These are phyloP conservation scores for Ogataea zsoltii DNA, from an alignment of 805 yeast genomes.

Conservation along the genomic window DNA sequence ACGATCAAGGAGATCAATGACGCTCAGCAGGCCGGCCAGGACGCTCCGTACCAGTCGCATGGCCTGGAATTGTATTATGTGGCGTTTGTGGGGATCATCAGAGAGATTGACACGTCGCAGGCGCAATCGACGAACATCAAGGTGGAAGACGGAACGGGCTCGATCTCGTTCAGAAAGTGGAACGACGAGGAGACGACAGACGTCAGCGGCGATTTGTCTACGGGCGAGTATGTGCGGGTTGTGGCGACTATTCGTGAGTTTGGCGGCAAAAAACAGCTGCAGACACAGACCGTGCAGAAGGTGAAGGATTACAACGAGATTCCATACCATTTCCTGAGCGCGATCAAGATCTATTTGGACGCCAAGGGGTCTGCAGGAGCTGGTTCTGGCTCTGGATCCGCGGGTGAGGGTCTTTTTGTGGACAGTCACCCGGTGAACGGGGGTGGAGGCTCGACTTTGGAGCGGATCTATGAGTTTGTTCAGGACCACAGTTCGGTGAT, in stretches of 20 bases:
- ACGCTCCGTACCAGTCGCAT: conserved; percentile 62
- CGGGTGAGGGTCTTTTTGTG: conserved; percentile 42
- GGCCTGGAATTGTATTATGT: conserved; percentile 64
- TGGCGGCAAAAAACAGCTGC: conserved; percentile 62
- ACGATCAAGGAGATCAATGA: conserved; percentile 73
- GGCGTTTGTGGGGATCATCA: conserved; percentile 67
- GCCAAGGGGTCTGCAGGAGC: conserved; percentile 52
- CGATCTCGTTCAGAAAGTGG: conserved; percentile 67
- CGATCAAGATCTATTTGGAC: conserved; percentile 55
- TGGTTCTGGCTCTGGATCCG: conserved; percentile 25
- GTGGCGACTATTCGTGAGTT: conserved; percentile 59
- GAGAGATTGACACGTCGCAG: conserved; percentile 57
- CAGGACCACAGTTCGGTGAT: conserved; percentile 52
- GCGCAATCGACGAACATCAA: conserved; percentile 57
- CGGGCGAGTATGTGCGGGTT: conserved; percentile 62
- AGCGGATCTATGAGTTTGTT: conserved; percentile 49
- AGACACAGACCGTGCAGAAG: conserved; percentile 58
- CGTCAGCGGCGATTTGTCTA: conserved; percentile 28
- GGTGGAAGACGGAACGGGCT: conserved; percentile 80
- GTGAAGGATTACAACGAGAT: conserved; percentile 68
- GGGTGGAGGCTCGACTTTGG: conserved; percentile 33
- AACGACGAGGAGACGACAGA: conserved; percentile 40
- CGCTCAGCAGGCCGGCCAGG: conserved; percentile 61
- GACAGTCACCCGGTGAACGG: conserved; percentile 24
- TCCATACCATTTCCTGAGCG: conserved; percentile 64